Evolutionary conservation across 768 basidiomycete species (phyloP).

Genomic region (Auriscalpium microsporum): DNA sequence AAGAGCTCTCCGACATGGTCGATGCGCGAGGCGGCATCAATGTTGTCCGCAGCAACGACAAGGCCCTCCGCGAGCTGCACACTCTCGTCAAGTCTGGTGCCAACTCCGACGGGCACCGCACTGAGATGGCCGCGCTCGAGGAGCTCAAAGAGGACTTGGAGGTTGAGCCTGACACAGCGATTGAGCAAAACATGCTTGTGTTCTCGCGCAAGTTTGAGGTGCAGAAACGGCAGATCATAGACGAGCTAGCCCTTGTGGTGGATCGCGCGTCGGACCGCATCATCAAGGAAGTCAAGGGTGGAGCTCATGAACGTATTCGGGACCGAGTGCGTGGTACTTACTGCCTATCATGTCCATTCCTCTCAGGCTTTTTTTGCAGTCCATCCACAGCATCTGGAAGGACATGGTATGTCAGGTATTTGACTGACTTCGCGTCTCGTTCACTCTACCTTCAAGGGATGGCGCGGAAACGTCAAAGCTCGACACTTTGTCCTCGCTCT

Average conservation of each 20-base stretch:
- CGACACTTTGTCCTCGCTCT: conserved; percentile 19
- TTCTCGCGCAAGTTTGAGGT: conserved; percentile 19
- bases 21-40: conserved; percentile 17
- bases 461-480: conserved; percentile 12
- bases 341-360: too few species aligned
- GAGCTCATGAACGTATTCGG: conserved; percentile 19
- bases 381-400: neutral
- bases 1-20: conserved; percentile 4
- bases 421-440: too few species aligned
- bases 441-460: conserved; percentile 3
- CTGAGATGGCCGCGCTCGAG: neutral
- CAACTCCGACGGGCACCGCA: neutral
- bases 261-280: conserved; percentile 10
- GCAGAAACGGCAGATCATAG: conserved; percentile 10
- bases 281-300: conserved; percentile 14
- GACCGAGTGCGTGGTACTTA: neutral
- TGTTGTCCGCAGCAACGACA: conserved; percentile 13
- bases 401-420: conserved; percentile 10
- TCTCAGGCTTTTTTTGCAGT: neutral
- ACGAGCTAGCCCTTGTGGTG: conserved; percentile 11
- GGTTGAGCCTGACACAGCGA: conserved; percentile 16
- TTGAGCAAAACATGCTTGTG: conserved; percentile 11
- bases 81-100: neutral
- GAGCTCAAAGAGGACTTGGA: conserved; percentile 13
- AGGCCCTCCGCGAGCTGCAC: conserved; percentile 14